phyloP scores from a whole-genome alignment of 371 early-diverging fungal species.

The Apophysomyces elegans region DNA sequence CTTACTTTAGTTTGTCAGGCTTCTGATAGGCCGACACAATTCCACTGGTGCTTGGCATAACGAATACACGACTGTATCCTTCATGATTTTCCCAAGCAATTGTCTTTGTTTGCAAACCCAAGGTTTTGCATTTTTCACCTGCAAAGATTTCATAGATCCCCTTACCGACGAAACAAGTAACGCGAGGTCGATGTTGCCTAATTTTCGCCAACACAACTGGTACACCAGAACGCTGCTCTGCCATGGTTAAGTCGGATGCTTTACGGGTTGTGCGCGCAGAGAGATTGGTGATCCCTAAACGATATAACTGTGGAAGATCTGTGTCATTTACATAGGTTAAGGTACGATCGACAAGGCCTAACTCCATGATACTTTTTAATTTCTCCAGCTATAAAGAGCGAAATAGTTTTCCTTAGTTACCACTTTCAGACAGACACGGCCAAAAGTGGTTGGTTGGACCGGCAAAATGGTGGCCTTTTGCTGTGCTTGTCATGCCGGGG shows the following conservation, averaged over 20 bases:
- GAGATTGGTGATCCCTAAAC: constrained; percentile 74
- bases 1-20: constrained; percentile 58
- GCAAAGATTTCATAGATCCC: constrained; percentile 71
- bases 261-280: constrained; percentile 61
- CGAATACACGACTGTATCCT: constrained; percentile 61
- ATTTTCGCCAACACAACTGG: constrained; percentile 69
- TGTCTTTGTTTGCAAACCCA: constrained; percentile 41
- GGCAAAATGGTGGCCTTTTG: constrained; percentile 73
- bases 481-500: constrained; percentile 68
- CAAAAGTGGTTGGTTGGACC: constrained; percentile 79
- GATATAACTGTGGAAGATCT: constrained; percentile 46
- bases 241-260: constrained; percentile 57
- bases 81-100: constrained; percentile 32
- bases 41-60: constrained; percentile 80
- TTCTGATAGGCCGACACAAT: constrained; percentile 65
- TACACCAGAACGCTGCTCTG: constrained; percentile 66
- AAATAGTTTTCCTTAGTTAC: constrained; percentile 20
- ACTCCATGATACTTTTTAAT: not conserved
- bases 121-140: constrained; percentile 31
- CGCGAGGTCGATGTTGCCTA: constrained; percentile 55
- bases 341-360: constrained; percentile 38
- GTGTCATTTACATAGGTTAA: constrained; percentile 60
- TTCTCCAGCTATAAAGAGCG: not conserved
- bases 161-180: constrained; percentile 79
- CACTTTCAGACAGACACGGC: constrained; percentile 71